Base-by-base conservation (phyloP, 371 early-diverging fungal species). In the Cokeromyces recurvatus region DNA sequence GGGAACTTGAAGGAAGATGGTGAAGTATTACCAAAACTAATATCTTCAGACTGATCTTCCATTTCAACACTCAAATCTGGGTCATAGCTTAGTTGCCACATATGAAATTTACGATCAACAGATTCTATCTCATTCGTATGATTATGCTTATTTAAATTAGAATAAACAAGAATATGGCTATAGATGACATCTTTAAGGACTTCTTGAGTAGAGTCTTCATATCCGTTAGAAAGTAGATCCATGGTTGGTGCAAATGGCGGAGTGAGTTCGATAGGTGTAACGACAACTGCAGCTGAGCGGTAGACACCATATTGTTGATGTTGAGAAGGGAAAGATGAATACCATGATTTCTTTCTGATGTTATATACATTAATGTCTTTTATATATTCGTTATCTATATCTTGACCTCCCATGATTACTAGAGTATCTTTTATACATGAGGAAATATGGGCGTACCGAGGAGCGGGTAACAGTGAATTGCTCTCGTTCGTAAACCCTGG, bases 1-100 rank as follows among this genome's bases (percentile, higher is more conserved):
- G 89, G 89, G 51, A 88, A 89, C 15, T 86, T 77, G 35, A 90
- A 64, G n/a, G 79, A 80, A 0, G 89, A 88, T 5, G 89, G 87
- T 14, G 73, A 47, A 9, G 35, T 17, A 16, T 64, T 64, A 11
- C 79, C 79, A 0, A 64, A 46, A 11, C n/a, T 38, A 52, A 81
- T 69, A 37, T 68, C 70, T 8, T 72, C 68, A 7, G 83, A 81
- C 10, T 78, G 69, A 53, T 87, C 81, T 34, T 71, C 65, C 14
- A 82, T 64, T 38, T 74, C 69, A 1, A 43, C 35, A 53, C 59
- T 25, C 19, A 55, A 49, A 6, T 48, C 64, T 25, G 43, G 43
- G 14, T 64, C 52, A 23, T 67, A 62, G n/a, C 11, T 34, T 4
- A 69, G 27, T 27, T 60, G 64, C 44, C 85, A 68, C 16, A 69